Percentiles rank a stretch among this genome's conserved stretches.
These are phyloP conservation scores for Dendrothele bispora DNA, from an alignment of 768 basidiomycete species.

Conservation along the genomic window DNA sequence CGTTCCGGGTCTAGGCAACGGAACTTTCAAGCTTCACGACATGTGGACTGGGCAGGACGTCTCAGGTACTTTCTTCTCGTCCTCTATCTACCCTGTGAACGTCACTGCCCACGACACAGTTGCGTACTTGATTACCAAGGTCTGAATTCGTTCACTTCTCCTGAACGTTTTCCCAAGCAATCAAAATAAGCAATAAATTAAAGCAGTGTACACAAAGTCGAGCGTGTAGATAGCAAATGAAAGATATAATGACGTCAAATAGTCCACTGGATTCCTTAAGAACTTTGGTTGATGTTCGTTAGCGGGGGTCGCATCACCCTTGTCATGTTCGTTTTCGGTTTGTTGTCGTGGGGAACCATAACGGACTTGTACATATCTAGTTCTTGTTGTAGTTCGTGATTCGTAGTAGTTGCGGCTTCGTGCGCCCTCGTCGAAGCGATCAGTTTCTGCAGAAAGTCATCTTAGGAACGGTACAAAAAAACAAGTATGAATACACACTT, in stretches of 20 bases:
- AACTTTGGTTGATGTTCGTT: constrained; percentile 40
- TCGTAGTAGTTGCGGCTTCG: constrained; percentile 42
- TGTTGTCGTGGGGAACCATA: constrained; percentile 44
- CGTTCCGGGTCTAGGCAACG: constrained; percentile 43
- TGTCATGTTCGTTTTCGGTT: constrained; percentile 56
- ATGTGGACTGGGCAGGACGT: constrained; percentile 53
- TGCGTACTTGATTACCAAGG: constrained; percentile 42
- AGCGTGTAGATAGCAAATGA: too few species aligned
- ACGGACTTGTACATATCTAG: constrained; percentile 63
- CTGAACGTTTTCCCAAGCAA: background rate
- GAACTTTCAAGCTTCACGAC: constrained; percentile 44
- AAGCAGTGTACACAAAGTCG: too few species aligned
- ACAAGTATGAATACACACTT: constrained; percentile 47
- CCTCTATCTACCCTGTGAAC: constrained; percentile 35
- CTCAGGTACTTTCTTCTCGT: constrained; percentile 35
- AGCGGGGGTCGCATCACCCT: constrained; percentile 50
- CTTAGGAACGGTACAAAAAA: background rate
- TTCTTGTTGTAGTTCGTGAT: constrained; percentile 51
- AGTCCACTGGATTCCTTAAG: too few species aligned
- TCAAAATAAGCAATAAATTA: background rate
- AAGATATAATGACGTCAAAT: too few species aligned
- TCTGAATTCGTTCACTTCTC: constrained; percentile 11
- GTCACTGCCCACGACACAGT: constrained; percentile 54
- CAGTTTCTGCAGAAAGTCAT: constrained; percentile 41
- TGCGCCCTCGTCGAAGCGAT: constrained; percentile 46